These are phyloP conservation scores for Yamadazyma triangularis DNA, from an alignment of 1,139 yeast genomes.

Conservation along the genomic window DNA sequence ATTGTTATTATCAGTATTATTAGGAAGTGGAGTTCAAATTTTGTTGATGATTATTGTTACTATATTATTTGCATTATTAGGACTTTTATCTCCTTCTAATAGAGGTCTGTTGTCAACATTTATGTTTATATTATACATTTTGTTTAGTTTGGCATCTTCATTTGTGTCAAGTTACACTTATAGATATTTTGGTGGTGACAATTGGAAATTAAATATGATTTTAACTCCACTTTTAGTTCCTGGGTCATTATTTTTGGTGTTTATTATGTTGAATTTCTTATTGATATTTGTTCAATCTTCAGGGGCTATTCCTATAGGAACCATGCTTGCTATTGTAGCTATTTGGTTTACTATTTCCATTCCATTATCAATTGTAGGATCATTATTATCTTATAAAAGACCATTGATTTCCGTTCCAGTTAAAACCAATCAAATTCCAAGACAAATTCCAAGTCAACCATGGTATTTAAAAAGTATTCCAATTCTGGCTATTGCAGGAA, in stretches of 20 bases:
- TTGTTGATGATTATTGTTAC: slow-evolving; percentile 74
- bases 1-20: slow-evolving; percentile 68
- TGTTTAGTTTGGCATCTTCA: slow-evolving; percentile 79
- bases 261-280: slow-evolving; percentile 75
- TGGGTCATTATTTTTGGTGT: slow-evolving; percentile 59
- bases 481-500: slow-evolving; percentile 73
- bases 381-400: slow-evolving; percentile 69
- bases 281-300: slow-evolving; percentile 76
- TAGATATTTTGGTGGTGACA: slow-evolving; percentile 87
- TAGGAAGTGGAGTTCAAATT: slow-evolving; percentile 88
- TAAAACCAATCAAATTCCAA: slow-evolving; percentile 87
- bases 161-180: slow-evolving; percentile 82
- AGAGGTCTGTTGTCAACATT: slow-evolving; percentile 92
- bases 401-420: slow-evolving; percentile 66
- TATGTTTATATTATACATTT: slow-evolving; percentile 76
- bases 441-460: slow-evolving; percentile 92
- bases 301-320: slow-evolving; percentile 93
- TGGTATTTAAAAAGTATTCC: slow-evolving; percentile 71
- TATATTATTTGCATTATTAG: slow-evolving; percentile 78
- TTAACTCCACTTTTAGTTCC: slow-evolving; percentile 86
- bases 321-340: slow-evolving; percentile 73
- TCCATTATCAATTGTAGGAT: slow-evolving; percentile 80
- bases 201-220: slow-evolving; percentile 82
- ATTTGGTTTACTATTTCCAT: slow-evolving; percentile 86
- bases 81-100: slow-evolving; percentile 88